phyloP scores from a whole-genome alignment of 1,139 yeast genomes.

The Tardiomyces digboiensis region DNA sequence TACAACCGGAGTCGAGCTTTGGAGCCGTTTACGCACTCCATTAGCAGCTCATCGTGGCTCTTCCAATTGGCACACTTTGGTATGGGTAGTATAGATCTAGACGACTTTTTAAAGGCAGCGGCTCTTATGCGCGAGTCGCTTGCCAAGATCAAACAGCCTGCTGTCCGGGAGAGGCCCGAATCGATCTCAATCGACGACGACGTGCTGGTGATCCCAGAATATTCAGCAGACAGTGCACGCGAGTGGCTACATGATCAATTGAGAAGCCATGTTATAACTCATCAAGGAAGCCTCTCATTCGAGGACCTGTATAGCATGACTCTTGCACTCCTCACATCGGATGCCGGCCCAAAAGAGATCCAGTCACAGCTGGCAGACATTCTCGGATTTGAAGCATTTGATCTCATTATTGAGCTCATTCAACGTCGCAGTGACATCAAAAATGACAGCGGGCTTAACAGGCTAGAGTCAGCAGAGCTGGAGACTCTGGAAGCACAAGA shows the following conservation, averaged over 20 bases:
- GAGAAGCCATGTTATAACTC: conserved; percentile 4
- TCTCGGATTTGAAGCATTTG: conserved; percentile 80
- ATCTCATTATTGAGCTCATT: conserved; percentile 58
- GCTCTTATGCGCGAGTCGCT: neutral
- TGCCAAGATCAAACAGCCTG: neutral
- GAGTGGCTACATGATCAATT: conserved; percentile 4
- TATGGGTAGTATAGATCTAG: neutral
- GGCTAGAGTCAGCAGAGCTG: conserved; percentile 2
- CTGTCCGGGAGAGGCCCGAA: neutral
- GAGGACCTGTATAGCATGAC: conserved; percentile 17
- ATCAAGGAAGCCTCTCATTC: conserved; percentile 7
- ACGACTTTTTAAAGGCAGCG: neutral
- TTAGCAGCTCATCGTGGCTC: too few relatives aligned
- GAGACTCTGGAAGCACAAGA: conserved; percentile 1
- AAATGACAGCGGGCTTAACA: conserved; percentile 7
- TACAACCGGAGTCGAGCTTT: neutral
- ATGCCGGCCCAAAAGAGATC: conserved; percentile 46
- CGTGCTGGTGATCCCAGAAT: neutral
- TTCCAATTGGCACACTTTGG: too few relatives aligned
- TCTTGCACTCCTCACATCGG: conserved; percentile 22
- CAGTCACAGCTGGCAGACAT: conserved; percentile 67
- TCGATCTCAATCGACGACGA: neutral
- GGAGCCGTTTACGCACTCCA: neutral
- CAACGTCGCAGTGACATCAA: conserved; percentile 35
- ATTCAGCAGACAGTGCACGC: neutral